A percentile compares a stretch with the other conserved stretches of the same genome.
phyloP scores from a whole-genome alignment of 2,329 filamentous ascomycete species.

The Exophiala sp. region DNA sequence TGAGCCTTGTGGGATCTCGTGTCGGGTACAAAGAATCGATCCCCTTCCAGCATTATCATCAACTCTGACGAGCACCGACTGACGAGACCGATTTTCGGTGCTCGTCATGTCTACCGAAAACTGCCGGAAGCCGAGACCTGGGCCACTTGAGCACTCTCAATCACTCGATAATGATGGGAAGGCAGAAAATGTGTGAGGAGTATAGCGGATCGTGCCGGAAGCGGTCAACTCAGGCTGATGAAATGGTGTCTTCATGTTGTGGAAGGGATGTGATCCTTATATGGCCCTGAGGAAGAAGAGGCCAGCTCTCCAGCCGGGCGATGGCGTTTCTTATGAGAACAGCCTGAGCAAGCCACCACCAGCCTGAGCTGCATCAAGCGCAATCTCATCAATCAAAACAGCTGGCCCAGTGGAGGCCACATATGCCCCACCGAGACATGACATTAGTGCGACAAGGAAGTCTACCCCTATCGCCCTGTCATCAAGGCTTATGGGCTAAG shows the following conservation, averaged over 20 bases:
- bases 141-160: background rate
- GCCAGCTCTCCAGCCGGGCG: background rate
- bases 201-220: background rate
- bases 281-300: background rate
- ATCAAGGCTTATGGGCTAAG: background rate
- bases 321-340: background rate
- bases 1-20: background rate
- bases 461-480: background rate
- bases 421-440: background rate
- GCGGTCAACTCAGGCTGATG: background rate
- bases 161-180: no score
- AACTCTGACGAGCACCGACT: background rate
- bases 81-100: background rate
- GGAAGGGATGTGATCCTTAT: background rate
- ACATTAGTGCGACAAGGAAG: no score
- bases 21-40: background rate
- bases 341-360: background rate
- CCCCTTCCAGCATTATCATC: background rate
- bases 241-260: background rate
- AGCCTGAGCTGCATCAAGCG: background rate
- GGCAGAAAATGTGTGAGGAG: background rate
- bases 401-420: no score
- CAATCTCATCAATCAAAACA: background rate
- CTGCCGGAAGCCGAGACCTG: background rate
- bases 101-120: background rate